A percentile compares a stretch with the other conserved stretches of the same genome.
Conservation (phyloP, 176 grass and related monocot species). For the Hyparrhenia diplandra region DNA sequence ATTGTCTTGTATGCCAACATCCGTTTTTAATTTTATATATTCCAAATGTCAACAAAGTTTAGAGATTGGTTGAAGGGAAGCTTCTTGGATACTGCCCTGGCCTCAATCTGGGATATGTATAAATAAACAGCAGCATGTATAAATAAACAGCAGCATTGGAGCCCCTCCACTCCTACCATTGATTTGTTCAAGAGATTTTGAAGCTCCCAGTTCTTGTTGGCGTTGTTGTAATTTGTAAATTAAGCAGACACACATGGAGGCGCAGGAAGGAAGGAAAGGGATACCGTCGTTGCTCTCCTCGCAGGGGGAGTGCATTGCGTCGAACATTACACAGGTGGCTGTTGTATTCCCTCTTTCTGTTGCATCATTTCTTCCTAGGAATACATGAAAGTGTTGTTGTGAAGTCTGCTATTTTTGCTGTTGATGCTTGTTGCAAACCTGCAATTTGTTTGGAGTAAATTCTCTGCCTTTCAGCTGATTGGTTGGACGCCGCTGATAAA, state of each 20-base stretch:
- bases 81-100: conserved; percentile 26
- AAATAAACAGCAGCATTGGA: conserved; percentile 17
- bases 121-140: not conserved
- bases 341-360: conserved; percentile 1
- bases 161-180: not conserved
- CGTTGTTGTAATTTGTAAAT: not conserved
- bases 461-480: conserved; percentile 51
- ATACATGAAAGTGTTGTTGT: not conserved
- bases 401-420: not conserved
- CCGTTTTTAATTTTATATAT: not conserved
- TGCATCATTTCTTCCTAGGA: not conserved
- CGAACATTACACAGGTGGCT: conserved; percentile 64
- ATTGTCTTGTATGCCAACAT: not conserved
- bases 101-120: not conserved
- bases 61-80: conserved; percentile 20
- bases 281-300: conserved; percentile 54
- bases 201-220: conserved; percentile 11
- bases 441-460: conserved; percentile 1
- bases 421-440: not conserved
- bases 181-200: not conserved
- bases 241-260: conserved; percentile 23
- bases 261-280: conserved; percentile 64
- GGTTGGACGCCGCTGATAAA: conserved; percentile 91
- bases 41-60: not conserved
- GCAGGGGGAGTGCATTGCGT: conserved; percentile 58